Evolutionary conservation across 352 stramenopile genomes (phyloP), one percentile per base, ranked within the genome.

Genomic region (Phytophthora macrochlamydospora): DNA sequence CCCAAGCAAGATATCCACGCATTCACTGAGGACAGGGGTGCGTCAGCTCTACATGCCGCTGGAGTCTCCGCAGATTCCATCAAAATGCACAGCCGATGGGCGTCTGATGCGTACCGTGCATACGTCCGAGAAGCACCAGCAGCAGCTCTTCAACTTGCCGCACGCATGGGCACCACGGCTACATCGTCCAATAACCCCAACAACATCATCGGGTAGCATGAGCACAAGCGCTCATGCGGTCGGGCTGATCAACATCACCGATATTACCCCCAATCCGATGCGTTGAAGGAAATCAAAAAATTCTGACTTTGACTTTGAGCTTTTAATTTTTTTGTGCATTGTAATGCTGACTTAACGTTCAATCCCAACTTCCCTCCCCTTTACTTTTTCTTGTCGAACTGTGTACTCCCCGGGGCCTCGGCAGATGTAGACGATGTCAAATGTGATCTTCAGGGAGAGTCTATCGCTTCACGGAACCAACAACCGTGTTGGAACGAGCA

Each of bases 11-110:
- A 58, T 68, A 5, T 68, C 52, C 4, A 58, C 52, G 24, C 61
- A 68, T 11, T 59, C 45, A n/a, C 11, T 68, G 1, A 33, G 61
- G 48, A 29, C 30, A 3, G 52, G 61, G 53, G 53, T 9, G 45
- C 45, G 6, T 43, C 61, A 11, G 53, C 52, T 0, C 28, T 62
- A 4, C 46, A 62, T 28, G 28, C 46, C 4, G 52, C 45, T 9
- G 45, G 61, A 5, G 53, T 58, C 1, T 29, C 44, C 12, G 37
- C 29, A 2, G 59, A 59, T 42, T 50, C 49, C 9, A 65, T 59
- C 4, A 31, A 50, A 7, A 59, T 59, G 50, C 40, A 65, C 24
- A 50, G 59, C 5, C 30, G 59, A n/a, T 65, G 49, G 48, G 49
- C 59, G 2, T 65, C 49, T 12, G 42, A 65, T 13, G 50, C 50